These are phyloP conservation scores for Penicillium palitans DNA, from an alignment of 2,329 filamentous ascomycete genomes.

Conservation along the genomic window DNA sequence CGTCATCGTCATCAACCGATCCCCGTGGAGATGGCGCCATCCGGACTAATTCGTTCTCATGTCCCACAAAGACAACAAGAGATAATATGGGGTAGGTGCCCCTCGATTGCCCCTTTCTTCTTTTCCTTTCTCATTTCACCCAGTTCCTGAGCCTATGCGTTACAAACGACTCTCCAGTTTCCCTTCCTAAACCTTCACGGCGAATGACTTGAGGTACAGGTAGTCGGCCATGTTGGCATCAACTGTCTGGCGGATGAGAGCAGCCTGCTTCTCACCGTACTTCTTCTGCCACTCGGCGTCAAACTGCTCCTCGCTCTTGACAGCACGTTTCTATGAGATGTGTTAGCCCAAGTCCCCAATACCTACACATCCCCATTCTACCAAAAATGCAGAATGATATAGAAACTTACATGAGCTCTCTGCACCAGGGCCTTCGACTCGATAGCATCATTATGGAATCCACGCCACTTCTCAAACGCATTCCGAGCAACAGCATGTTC, in stretches of 20 bases:
- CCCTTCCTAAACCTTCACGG: conserved; percentile 51
- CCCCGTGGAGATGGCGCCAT: conserved; percentile 30
- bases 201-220: conserved; percentile 66
- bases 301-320: conserved; percentile 55
- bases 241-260: conserved; percentile 59
- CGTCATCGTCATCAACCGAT: conserved; percentile 18
- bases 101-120: conserved; percentile 2
- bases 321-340: conserved; percentile 20
- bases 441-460: conserved; percentile 95
- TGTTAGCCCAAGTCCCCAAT: conserved; percentile 7
- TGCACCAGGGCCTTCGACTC: conserved; percentile 74
- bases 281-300: conserved; percentile 62
- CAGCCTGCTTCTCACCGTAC: conserved; percentile 60
- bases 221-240: conserved; percentile 61
- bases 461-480: conserved; percentile 94
- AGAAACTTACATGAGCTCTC: conserved; percentile 43
- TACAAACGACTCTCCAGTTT: neutral
- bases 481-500: conserved; percentile 67
- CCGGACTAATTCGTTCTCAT: conserved; percentile 31
- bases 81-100: neutral
- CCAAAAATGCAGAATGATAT: neutral
- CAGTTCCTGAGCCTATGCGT: neutral
- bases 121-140: neutral
- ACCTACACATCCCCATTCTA: neutral
- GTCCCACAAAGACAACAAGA: neutral